Conservation (phyloP, 169 alveolate genomes). For the Plasmodium adleri region DNA sequence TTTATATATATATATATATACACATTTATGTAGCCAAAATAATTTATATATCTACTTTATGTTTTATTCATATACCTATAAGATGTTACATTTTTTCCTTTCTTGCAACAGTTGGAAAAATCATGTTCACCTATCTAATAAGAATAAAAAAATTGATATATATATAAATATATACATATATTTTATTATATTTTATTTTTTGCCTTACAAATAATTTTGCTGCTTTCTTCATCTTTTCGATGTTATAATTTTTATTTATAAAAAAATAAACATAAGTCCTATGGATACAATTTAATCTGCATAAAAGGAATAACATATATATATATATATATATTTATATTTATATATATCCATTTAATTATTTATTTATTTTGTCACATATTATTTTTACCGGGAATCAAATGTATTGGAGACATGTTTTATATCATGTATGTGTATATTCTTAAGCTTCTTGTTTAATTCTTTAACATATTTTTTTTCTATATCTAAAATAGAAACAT, state of each 20-base stretch:
- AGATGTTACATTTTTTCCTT: conserved; percentile 37
- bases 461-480: conserved; percentile 51
- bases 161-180: not conserved
- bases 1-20: not conserved
- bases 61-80: conserved; percentile 18
- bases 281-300: conserved; percentile 49
- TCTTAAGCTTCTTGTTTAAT: conserved; percentile 34
- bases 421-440: conserved; percentile 54
- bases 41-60: too few species aligned
- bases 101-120: conserved; percentile 65
- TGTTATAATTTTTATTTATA: conserved; percentile 52
- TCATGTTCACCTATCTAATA: conserved; percentile 65
- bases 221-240: conserved; percentile 44
- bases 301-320: not conserved
- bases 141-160: not conserved
- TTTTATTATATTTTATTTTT: not conserved
- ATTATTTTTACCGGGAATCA: conserved; percentile 62
- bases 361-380: conserved; percentile 4
- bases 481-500: conserved; percentile 23
- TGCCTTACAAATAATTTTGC: conserved; percentile 28
- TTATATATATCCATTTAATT: not conserved
- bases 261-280: conserved; percentile 71
- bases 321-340: not conserved
- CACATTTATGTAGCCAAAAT: not conserved
- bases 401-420: conserved; percentile 63